Evolutionary conservation across 208 protist genomes (phyloP).

Genomic region (Acanthamoeba polyphaga): DNA sequence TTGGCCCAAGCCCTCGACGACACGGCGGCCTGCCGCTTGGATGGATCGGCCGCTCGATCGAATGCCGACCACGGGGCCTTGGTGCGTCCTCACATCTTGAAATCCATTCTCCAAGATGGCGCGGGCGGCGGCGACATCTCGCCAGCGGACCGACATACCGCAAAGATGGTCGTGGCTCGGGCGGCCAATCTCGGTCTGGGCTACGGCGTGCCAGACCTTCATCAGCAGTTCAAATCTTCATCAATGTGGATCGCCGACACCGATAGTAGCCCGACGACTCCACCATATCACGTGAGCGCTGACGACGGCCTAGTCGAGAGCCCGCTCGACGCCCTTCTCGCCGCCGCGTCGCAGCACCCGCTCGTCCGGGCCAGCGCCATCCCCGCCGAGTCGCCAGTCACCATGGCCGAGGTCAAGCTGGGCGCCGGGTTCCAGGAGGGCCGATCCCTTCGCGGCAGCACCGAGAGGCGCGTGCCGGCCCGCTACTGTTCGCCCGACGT

Average conservation of each 20-base stretch:
- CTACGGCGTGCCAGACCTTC: background rate
- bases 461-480: background rate
- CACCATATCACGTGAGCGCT: background rate
- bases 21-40: background rate
- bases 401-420: too few species aligned
- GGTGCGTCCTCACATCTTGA: background rate
- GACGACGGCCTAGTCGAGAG: background rate
- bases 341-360: background rate
- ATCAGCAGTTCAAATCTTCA: background rate
- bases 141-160: background rate
- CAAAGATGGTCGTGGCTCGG: background rate
- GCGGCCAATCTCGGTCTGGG: background rate
- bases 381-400: background rate
- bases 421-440: background rate
- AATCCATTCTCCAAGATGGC: background rate
- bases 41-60: background rate
- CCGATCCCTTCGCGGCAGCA: background rate
- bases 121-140: background rate
- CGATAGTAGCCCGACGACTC: background rate
- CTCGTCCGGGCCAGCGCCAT: background rate
- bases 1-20: background rate
- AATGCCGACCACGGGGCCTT: background rate
- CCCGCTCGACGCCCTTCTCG: background rate
- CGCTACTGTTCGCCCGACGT: constrained; percentile 29
- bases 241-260: background rate